Percentiles rank a stretch among this genome's conserved stretches.
phyloP scores from a whole-genome alignment of 2,329 filamentous ascomycete genomes.

The Claviceps quebecensis region DNA sequence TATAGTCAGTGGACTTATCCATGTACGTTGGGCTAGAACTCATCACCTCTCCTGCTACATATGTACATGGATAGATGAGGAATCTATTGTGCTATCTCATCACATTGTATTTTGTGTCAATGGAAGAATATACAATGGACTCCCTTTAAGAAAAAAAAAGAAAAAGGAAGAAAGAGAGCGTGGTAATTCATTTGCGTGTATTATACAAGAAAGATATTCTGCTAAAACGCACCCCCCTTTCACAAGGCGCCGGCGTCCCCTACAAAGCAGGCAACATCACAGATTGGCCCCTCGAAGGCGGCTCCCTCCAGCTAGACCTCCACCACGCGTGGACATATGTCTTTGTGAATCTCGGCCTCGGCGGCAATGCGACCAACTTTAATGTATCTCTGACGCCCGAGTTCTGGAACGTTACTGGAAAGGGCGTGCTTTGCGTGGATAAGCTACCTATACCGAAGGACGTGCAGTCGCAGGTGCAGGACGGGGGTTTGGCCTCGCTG shows the following conservation, averaged over 20 bases:
- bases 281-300: constrained; percentile 38
- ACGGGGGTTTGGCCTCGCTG: constrained; percentile 51
- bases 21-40: constrained; percentile 23
- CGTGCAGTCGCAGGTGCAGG: constrained; percentile 22
- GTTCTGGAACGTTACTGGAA: constrained; percentile 44
- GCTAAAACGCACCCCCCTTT: not conserved
- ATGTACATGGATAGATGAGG: too few relatives aligned
- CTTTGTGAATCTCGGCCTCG: constrained; percentile 39
- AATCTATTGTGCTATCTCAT: too few relatives aligned
- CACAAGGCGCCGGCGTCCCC: constrained; percentile 32
- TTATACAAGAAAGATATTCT: not conserved
- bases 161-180: not conserved
- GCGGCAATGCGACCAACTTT: constrained; percentile 43
- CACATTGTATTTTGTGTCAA: too few relatives aligned
- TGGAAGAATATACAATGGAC: too few relatives aligned
- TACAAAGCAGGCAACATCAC: constrained; percentile 31
- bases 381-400: constrained; percentile 51
- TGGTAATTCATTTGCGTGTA: too few relatives aligned
- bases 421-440: constrained; percentile 53
- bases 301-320: constrained; percentile 32
- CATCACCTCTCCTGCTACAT: too few relatives aligned
- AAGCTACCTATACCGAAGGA: constrained; percentile 40
- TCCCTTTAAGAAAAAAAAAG: too few relatives aligned
- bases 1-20: constrained; percentile 37
- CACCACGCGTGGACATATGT: constrained; percentile 39